These are phyloP conservation scores for Meyerozyma athensensis DNA, from an alignment of 1,139 yeast genomes.

Conservation along the genomic window DNA sequence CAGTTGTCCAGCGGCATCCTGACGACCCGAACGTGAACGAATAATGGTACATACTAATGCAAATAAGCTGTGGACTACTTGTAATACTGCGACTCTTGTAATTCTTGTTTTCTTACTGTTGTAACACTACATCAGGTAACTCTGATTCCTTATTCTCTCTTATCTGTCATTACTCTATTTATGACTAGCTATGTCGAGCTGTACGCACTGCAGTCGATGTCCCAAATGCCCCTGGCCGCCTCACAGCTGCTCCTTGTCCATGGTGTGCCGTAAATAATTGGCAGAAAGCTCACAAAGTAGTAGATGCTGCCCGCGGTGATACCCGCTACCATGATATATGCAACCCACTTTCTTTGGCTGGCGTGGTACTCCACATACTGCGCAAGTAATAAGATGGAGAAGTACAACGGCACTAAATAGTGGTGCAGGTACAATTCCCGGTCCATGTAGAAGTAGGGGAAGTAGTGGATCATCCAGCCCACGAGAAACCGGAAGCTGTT, in stretches of 20 bases:
- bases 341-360: conserved; percentile 16
- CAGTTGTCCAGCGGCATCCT: conserved; percentile 57
- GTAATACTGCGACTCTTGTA: no score
- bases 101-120: no score
- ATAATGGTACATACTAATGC: neutral
- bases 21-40: conserved; percentile 20
- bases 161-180: no score
- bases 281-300: conserved; percentile 20
- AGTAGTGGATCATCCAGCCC: conserved; percentile 35
- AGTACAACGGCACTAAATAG: conserved; percentile 34
- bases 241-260: conserved; percentile 30
- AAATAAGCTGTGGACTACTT: neutral
- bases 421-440: conserved; percentile 37
- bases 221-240: conserved; percentile 31
- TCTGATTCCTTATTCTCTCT: no score
- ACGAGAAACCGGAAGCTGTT: conserved; percentile 22
- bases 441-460: conserved; percentile 30
- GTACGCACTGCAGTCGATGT: conserved; percentile 24
- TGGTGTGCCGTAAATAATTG: conserved; percentile 30
- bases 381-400: conserved; percentile 27
- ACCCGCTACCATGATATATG: conserved; percentile 14
- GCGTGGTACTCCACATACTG: conserved; percentile 30
- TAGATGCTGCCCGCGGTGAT: conserved; percentile 15
- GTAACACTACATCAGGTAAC: no score
- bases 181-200: no score